Conservation (phyloP, 2,329 filamentous ascomycete genomes). For the Rhytidhysteron rufulum region DNA sequence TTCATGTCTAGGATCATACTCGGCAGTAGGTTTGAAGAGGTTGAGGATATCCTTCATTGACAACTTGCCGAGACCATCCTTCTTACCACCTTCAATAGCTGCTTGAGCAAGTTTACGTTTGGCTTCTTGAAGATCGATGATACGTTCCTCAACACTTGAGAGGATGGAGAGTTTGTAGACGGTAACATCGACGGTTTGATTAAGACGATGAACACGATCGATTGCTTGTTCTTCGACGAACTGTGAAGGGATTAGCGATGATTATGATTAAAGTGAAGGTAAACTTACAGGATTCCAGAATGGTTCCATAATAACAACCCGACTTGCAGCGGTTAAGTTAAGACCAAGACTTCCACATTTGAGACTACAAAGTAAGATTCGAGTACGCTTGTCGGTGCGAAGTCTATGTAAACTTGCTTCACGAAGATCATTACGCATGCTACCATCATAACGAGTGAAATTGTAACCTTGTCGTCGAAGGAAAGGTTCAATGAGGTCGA, state of each 20-base stretch:
- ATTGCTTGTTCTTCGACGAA: conserved; percentile 99
- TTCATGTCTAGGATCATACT: conserved; percentile 44
- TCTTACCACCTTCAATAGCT: conserved; percentile 79
- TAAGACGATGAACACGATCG: conserved; percentile 96
- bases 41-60: conserved; percentile 91
- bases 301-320: conserved; percentile 92
- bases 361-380: conserved; percentile 86
- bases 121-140: conserved; percentile 89
- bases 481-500: conserved; percentile 93
- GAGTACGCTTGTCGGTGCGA: conserved; percentile 68
- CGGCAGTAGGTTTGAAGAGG: conserved; percentile 72
- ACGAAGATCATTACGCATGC: conserved; percentile 89
- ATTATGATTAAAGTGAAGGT: conserved; percentile 10
- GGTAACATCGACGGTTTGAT: conserved; percentile 89
- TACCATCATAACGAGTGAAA: conserved; percentile 88
- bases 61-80: conserved; percentile 78
- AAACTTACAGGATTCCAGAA: conserved; percentile 89
- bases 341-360: conserved; percentile 91
- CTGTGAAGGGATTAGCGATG: conserved; percentile 34
- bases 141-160: conserved; percentile 86
- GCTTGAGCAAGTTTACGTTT: conserved; percentile 89
- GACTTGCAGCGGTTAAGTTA: conserved; percentile 88
- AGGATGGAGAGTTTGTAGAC: conserved; percentile 92
- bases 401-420: conserved; percentile 80
- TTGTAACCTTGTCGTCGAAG: conserved; percentile 68